These are phyloP conservation scores for Tricholoma terreum DNA, from an alignment of 768 basidiomycete genomes.

Conservation along the genomic window DNA sequence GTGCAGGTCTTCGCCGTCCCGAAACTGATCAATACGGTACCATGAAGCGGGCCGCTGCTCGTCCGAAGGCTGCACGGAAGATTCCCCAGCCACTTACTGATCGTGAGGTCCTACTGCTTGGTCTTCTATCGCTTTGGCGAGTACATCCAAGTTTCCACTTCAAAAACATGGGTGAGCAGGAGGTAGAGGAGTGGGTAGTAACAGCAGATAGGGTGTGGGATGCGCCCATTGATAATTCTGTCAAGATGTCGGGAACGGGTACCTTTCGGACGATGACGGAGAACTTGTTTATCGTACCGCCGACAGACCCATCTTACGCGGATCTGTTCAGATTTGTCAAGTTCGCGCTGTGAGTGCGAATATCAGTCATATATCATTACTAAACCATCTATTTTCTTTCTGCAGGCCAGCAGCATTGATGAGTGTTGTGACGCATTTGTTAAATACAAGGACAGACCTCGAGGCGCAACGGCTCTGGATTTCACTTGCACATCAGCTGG, in stretches of 20 bases:
- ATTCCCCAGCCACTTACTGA: conserved; percentile 58
- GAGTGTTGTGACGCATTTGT: conserved; percentile 53
- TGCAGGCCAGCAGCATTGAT: conserved; percentile 42
- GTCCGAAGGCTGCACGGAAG: conserved; percentile 61
- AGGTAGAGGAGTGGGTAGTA: conserved; percentile 46
- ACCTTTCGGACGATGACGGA: conserved; percentile 46
- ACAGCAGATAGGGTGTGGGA: conserved; percentile 56
- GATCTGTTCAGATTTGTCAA: conserved; percentile 43
- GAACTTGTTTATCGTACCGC: conserved; percentile 40
- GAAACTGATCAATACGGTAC: conserved; percentile 61
- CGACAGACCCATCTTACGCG: conserved; percentile 38
- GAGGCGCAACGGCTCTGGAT: conserved; percentile 71
- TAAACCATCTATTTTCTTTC: conserved; percentile 6
- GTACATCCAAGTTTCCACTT: conserved; percentile 52
- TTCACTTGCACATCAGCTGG: conserved; percentile 53
- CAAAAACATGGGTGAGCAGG: conserved; percentile 37
- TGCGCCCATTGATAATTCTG: conserved; percentile 56
- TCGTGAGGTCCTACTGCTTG: conserved; percentile 66
- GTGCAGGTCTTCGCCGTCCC: conserved; percentile 47
- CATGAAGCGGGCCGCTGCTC: conserved; percentile 46
- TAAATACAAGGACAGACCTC: conserved; percentile 56
- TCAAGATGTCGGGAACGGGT: conserved; percentile 59
- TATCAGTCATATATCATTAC: background rate
- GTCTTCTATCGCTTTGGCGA: conserved; percentile 70
- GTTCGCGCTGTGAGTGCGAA: conserved; percentile 40